These are phyloP conservation scores for Oemleria cerasiformis DNA, from an alignment of 306 rosid genomes.

Conservation along the genomic window DNA sequence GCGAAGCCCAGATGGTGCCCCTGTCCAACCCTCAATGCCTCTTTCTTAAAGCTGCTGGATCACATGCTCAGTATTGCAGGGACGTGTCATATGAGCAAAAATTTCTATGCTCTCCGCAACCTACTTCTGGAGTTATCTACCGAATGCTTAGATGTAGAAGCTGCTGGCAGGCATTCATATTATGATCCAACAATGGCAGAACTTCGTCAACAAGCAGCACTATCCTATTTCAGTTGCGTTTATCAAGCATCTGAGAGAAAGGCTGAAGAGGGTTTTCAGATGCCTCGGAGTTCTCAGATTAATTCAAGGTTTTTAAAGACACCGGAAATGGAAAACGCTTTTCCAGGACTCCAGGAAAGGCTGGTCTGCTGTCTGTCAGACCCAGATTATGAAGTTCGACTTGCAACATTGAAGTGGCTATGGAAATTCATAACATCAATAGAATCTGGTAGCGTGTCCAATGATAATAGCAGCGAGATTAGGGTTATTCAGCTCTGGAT, in stretches of 20 bases:
- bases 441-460: slow-evolving; percentile 40
- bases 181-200: slow-evolving; percentile 80
- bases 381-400: slow-evolving; percentile 80
- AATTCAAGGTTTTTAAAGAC: slow-evolving; percentile 37
- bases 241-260: slow-evolving; percentile 62
- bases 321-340: slow-evolving; percentile 41
- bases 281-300: slow-evolving; percentile 35
- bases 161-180: slow-evolving; percentile 39
- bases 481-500: slow-evolving; percentile 54
- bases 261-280: slow-evolving; percentile 32
- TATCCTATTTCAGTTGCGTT: slow-evolving; percentile 78
- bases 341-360: slow-evolving; percentile 59
- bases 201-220: slow-evolving; percentile 80
- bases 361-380: slow-evolving; percentile 71
- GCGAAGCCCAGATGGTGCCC: slow-evolving; percentile 57
- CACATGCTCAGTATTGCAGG: slow-evolving; percentile 77
- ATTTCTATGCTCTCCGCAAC: slow-evolving; percentile 40
- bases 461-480: slow-evolving; percentile 47
- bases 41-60: slow-evolving; percentile 69
- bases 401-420: slow-evolving; percentile 87
- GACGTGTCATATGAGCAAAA: slow-evolving; percentile 40
- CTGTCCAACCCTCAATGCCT: slow-evolving; percentile 70
- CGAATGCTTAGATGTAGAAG: slow-evolving; percentile 65
- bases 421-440: slow-evolving; percentile 65
- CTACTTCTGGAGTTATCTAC: slow-evolving; percentile 68